A percentile compares a stretch with the other conserved stretches of the same genome.
These are phyloP conservation scores for Hibiscus trionum DNA, from an alignment of 345 rosid genomes.

Conservation along the genomic window DNA sequence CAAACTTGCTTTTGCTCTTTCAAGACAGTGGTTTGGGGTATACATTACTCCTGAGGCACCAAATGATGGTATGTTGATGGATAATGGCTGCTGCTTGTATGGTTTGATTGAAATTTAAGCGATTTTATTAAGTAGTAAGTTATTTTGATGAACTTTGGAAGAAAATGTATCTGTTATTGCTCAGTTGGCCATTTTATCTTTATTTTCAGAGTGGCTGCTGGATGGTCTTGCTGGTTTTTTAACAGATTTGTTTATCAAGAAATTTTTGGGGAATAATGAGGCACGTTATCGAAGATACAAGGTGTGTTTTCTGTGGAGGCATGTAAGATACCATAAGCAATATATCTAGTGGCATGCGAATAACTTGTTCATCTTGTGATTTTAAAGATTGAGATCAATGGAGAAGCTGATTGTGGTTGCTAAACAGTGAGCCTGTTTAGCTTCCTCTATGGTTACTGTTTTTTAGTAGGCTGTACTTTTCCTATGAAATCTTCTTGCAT, in stretches of 20 bases:
- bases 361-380: background rate
- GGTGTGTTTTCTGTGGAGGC: conserved; percentile 37
- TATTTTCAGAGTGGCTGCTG: conserved; percentile 83
- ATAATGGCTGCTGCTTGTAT: conserved; percentile 13
- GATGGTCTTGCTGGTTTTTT: conserved; percentile 95
- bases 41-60: conserved; percentile 72
- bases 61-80: conserved; percentile 66
- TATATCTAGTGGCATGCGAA: background rate
- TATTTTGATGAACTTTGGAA: background rate
- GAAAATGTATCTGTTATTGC: background rate
- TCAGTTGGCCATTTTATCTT: conserved; percentile 14
- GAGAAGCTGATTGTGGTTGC: background rate
- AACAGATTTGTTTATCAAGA: conserved; percentile 83
- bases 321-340: background rate
- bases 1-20: conserved; percentile 83
- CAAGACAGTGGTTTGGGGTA: conserved; percentile 98
- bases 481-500: background rate
- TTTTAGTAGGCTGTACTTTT: background rate
- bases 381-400: background rate
- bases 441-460: background rate
- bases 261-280: conserved; percentile 91
- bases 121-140: background rate
- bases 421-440: background rate
- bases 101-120: conserved; percentile 12
- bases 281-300: conserved; percentile 87